Percentiles rank a stretch among this genome's conserved stretches.
phyloP scores from a whole-genome alignment of 2,329 filamentous ascomycete species.

The Curvularia eragrostidis region DNA sequence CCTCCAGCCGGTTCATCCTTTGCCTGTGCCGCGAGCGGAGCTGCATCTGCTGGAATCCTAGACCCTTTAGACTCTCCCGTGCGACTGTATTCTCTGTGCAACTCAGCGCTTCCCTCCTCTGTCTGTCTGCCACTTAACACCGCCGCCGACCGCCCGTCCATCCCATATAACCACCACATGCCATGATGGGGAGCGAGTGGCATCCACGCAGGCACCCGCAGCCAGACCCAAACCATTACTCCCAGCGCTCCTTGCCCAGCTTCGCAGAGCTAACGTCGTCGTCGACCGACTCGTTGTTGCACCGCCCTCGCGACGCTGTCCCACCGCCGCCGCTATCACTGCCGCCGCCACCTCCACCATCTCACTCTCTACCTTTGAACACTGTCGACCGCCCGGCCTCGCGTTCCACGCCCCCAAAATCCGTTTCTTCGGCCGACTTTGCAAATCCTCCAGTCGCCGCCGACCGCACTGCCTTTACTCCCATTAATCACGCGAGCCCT shows the following conservation, averaged over 20 bases:
- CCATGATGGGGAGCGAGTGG: constrained; percentile 28
- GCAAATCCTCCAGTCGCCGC: constrained; percentile 6
- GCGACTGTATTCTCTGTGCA: constrained; percentile 18
- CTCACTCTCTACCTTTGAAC: neutral
- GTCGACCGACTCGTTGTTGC: constrained; percentile 23
- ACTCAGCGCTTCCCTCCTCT: constrained; percentile 12
- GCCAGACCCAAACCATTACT: constrained; percentile 15
- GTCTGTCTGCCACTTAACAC: constrained; percentile 5
- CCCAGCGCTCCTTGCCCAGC: constrained; percentile 30
- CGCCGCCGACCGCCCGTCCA: constrained; percentile 11
- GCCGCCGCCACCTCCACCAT: neutral
- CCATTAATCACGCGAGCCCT: constrained; percentile 26
- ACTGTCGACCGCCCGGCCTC: constrained; percentile 16
- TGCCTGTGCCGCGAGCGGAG: constrained; percentile 13
- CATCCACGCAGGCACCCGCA: constrained; percentile 19
- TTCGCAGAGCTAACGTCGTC: constrained; percentile 34
- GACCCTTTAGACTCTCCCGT: constrained; percentile 16
- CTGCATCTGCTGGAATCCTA: constrained; percentile 17
- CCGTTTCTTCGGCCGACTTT: constrained; percentile 2
- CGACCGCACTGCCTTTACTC: constrained; percentile 16
- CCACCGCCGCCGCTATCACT: constrained; percentile 7
- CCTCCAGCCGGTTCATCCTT: constrained; percentile 16
- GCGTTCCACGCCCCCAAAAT: constrained; percentile 12
- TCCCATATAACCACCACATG: constrained; percentile 13
- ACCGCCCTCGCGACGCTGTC: constrained; percentile 23